Base-by-base conservation (phyloP, 768 basidiomycete species). In the Myochromella boudieri region DNA sequence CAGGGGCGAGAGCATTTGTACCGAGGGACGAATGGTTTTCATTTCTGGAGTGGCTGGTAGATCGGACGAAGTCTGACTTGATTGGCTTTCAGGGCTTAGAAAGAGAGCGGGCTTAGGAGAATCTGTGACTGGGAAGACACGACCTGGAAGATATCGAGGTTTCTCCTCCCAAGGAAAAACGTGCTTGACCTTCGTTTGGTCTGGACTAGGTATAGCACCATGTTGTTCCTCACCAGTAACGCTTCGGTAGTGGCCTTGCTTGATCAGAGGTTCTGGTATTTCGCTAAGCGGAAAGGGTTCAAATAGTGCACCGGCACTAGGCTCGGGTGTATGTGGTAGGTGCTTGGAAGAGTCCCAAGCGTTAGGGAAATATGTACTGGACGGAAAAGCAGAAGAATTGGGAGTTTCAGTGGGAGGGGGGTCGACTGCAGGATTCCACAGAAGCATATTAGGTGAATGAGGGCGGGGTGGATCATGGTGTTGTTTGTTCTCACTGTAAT, bases 151-250 rank as follows among this genome's bases (percentile, higher is more conserved):
- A 38, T 71, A 76, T 25, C 87, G 81, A 10, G 80, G 84, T 56
- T 79, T 78, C 48, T 83, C 78, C 62, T 99, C 95, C 95, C 95
- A 99, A n/a, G 95, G 94, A 65, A 99, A 98, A 26, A 97, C 73
- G 26, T 77, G 70, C 50, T 84, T 85, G 17, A 95, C 79, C 58
- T 88, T 88, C 20, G 67, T 68, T 21, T 71, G 76, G 61, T 94
- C 89, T 3, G 93, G 91, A 53, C 72, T 77, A 5, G 78, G 76
- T 10, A 68, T 66, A 12, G 61, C 55, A 9, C 72, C 69, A 24
- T 61, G 53, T n/a, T 63, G 55, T 29, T 67, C 68, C 18, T 77
- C 76, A n/a, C 76, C 76, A 1, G 73, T 74, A 15, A 87, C 81
- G 57, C 77, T 78, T 12, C 76, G 73, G 67, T 95, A 90, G 59